Evolutionary conservation across 805 yeast species (phyloP), one percentile per base, ranked within the genome.

Genomic region (Candida odintsovae): DNA sequence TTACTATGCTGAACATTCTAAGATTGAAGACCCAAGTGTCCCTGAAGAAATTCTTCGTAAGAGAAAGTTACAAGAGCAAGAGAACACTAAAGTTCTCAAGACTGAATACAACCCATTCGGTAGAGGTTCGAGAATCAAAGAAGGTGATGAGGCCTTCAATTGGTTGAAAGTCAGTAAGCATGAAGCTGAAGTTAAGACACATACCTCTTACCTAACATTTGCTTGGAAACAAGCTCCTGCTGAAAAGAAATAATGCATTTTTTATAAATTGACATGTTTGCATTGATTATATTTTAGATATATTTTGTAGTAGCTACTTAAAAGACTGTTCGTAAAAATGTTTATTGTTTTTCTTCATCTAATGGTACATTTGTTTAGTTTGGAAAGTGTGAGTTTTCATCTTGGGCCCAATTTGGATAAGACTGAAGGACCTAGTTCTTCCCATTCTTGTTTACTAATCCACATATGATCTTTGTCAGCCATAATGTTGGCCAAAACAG

Each of bases 401-500:
- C 98, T 81, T 49, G 97, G 97, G 8, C 98, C 99, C 59, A 94
- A 80, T 69, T 94, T 94, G 31, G 77, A 69, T 67, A 94, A 78
- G 12, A 88, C 79, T 33, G 90, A 77, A 38, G 96, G 79, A 28
- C 99, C 99, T 62, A 86, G 89, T 72, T 94, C 99, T 65, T 89
- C 94, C 98, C 98, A 94, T 70, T 94, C 99, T 64, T 86, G 89
- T 65, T 86, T 90, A 45, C 88, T 75, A 56, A 94, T 80, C 99
- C 99, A 94, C 96, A 94, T 87, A 62, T 90, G 97, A 55, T 90
- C 97, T 67, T 92, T 94, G 66, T 90, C 97, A 41, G 95, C 95
- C 98, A 94, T 94, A 57, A 94, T 92, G 63, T 86, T 89, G 29
- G 99, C 98, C 63, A 94, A 76, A 19, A 94, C 98, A 5, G 98